A percentile compares a stretch with the other conserved stretches of the same genome.
Evolutionary conservation across 176 grass and related monocot species (phyloP).

Genomic region (Olyra latifolia): DNA sequence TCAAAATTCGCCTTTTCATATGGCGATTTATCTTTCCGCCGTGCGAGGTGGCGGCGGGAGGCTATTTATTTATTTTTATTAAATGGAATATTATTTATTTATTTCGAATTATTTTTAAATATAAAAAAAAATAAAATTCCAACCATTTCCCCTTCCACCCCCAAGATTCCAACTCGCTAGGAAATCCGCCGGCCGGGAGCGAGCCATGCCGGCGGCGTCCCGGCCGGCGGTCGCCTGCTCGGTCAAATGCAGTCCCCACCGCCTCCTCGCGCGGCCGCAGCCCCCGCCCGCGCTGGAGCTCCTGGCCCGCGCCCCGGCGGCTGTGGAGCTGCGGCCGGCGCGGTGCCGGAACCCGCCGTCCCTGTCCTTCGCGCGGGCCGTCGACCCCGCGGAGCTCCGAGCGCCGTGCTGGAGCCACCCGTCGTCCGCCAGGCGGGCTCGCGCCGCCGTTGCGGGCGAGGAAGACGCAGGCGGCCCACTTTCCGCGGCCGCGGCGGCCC

Average conservation of each 20-base stretch:
- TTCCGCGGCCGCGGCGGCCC: background rate
- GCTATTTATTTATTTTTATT: no score
- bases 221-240: conserved; percentile 15
- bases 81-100: no score
- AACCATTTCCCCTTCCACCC: conserved; percentile 29
- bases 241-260: conserved; percentile 43
- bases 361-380: background rate
- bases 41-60: no score
- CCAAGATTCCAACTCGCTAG: background rate
- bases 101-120: no score
- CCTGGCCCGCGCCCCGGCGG: background rate
- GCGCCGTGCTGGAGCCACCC: background rate
- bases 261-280: conserved; percentile 18
- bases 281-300: conserved; percentile 20
- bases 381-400: background rate
- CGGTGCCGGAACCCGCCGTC: conserved; percentile 2
- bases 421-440: conserved; percentile 1
- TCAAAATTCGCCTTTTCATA: no score
- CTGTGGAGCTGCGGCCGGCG: conserved; percentile 20
- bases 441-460: background rate
- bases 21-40: no score
- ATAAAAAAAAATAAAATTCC: no score
- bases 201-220: conserved; percentile 40
- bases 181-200: background rate
- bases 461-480: background rate